Evolutionary conservation across 768 basidiomycete genomes (phyloP).

Genomic region (Coprinopsis cinerea): DNA sequence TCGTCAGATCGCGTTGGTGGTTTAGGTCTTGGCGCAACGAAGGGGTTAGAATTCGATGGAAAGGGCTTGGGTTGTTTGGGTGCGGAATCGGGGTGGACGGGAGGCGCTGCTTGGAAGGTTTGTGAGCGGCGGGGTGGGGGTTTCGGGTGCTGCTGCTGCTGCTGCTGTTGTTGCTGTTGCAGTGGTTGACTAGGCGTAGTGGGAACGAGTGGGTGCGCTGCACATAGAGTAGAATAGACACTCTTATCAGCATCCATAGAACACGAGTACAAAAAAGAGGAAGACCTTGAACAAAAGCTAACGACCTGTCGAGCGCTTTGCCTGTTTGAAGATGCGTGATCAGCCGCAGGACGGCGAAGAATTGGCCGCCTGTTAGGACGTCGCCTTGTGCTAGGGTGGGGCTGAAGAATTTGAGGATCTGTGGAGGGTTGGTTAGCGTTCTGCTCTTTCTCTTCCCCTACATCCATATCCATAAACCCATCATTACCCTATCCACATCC

Average conservation of each 20-base stretch:
- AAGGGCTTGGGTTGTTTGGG: conserved; percentile 11
- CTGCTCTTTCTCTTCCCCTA: no score
- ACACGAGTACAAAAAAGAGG: not conserved
- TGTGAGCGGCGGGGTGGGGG: conserved; percentile 1
- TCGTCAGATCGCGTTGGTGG: no score
- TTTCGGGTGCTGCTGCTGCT: conserved; percentile 16
- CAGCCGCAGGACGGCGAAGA: conserved; percentile 70
- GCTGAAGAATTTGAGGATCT: conserved; percentile 66
- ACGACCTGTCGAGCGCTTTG: conserved; percentile 52
- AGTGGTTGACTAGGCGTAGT: conserved; percentile 20
- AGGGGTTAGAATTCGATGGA: conserved; percentile 13
- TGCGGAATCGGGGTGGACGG: conserved; percentile 13
- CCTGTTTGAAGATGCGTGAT: conserved; percentile 58
- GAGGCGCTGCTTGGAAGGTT: conserved; percentile 14
- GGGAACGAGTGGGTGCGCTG: no score
- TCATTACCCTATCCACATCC: no score
- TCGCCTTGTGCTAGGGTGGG: conserved; percentile 49
- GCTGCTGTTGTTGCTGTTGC: conserved; percentile 23
- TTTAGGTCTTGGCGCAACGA: not conserved
- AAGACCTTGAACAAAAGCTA: conserved; percentile 73
- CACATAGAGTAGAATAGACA: not conserved
- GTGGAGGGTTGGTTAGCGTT: not conserved
- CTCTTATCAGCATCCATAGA: not conserved
- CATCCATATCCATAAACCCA: no score
- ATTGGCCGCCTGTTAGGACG: conserved; percentile 59